Conservation (phyloP, 148 eudicot species). For the Silene latifolia region DNA sequence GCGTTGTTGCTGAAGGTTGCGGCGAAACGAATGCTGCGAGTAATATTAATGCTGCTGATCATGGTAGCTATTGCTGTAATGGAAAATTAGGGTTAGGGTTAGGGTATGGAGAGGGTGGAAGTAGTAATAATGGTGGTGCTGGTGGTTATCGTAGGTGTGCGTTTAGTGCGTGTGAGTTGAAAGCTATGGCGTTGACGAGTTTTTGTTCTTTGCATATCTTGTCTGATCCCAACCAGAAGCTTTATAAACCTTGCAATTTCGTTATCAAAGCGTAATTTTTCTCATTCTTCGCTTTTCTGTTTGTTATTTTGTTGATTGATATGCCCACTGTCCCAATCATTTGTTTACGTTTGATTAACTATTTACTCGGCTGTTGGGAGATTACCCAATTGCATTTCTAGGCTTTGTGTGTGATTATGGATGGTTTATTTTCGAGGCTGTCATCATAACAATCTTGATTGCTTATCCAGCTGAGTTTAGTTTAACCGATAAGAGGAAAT, state of each 20-base stretch:
- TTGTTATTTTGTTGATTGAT: neutral
- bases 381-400: neutral
- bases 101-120: constrained; percentile 32
- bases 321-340: neutral
- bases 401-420: neutral
- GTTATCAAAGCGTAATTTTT: constrained; percentile 39
- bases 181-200: constrained; percentile 58
- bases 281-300: neutral
- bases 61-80: constrained; percentile 2
- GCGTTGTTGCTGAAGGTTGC: constrained; percentile 4
- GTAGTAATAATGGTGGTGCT: constrained; percentile 10
- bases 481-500: no score
- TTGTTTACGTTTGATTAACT: neutral
- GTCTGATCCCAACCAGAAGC: constrained; percentile 47
- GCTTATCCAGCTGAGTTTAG: neutral
- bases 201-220: constrained; percentile 53
- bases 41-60: neutral
- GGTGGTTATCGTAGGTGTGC: constrained; percentile 22
- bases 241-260: constrained; percentile 53
- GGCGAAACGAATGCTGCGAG: neutral
- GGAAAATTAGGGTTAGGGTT: constrained; percentile 45
- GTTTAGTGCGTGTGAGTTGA: constrained; percentile 39
- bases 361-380: neutral
- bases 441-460: neutral
- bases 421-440: neutral